These are phyloP conservation scores for Leptomonas pyrrhocoris DNA, from an alignment of 208 protist species.

Conservation along the genomic window DNA sequence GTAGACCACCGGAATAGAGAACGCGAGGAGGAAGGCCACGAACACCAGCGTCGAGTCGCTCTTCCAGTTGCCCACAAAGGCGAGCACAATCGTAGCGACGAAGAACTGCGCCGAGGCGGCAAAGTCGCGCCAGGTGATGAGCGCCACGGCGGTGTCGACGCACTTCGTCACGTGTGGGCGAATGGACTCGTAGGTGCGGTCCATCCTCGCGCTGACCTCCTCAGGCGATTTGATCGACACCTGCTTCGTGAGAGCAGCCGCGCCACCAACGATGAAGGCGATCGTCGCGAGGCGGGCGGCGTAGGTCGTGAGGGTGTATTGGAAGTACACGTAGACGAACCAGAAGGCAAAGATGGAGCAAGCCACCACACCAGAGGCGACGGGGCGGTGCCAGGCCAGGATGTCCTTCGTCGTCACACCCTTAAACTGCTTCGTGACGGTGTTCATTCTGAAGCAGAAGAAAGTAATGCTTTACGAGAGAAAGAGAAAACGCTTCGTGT, in stretches of 20 bases:
- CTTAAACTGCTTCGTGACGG: conserved; percentile 45
- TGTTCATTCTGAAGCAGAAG: conserved; percentile 12
- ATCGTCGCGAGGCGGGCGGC: conserved; percentile 53
- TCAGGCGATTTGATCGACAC: conserved; percentile 30
- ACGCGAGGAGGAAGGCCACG: conserved; percentile 41
- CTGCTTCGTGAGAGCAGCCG: conserved; percentile 37
- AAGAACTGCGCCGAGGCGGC: conserved; percentile 52
- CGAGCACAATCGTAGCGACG: conserved; percentile 43
- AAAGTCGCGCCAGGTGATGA: conserved; percentile 75
- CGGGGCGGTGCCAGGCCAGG: conserved; percentile 69
- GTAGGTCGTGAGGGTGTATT: conserved; percentile 87
- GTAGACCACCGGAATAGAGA: conserved; percentile 68
- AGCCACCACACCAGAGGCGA: conserved; percentile 52
- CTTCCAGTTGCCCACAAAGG: conserved; percentile 76
- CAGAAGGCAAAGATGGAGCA: conserved; percentile 43
- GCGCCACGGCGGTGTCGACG: conserved; percentile 28
- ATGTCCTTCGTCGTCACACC: conserved; percentile 55
- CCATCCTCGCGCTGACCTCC: conserved; percentile 54
- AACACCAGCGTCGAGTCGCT: conserved; percentile 65
- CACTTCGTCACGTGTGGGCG: conserved; percentile 43
- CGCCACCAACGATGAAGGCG: conserved; percentile 45
- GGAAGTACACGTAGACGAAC: conserved; percentile 61
- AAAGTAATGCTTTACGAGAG: no score
- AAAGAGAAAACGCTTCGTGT: no score
- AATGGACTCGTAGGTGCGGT: conserved; percentile 52